These are phyloP conservation scores for Aspergillus calidoustus DNA, from an alignment of 2,329 filamentous ascomycete genomes.

Conservation along the genomic window DNA sequence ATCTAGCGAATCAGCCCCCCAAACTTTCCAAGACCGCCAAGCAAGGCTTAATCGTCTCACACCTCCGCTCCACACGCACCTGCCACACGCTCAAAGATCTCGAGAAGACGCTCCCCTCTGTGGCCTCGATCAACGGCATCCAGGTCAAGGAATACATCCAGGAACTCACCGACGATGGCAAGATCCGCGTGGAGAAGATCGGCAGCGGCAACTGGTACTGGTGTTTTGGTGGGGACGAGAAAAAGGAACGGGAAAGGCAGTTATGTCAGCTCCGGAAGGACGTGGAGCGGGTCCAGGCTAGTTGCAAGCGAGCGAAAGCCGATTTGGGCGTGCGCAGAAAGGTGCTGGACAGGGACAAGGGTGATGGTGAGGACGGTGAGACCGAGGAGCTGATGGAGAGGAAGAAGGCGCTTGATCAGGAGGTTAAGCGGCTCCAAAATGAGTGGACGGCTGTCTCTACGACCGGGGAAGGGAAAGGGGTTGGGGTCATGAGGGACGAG, in stretches of 20 bases:
- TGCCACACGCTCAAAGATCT: conserved; percentile 71
- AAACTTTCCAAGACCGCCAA: conserved; percentile 64
- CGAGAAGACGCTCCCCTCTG: conserved; percentile 65
- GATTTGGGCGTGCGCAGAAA: conserved; percentile 44
- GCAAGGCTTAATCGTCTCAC: conserved; percentile 60
- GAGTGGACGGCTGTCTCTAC: conserved; percentile 16
- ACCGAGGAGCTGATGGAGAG: conserved; percentile 26
- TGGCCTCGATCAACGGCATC: conserved; percentile 68
- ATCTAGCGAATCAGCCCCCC: conserved; percentile 41
- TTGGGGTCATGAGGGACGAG: conserved; percentile 41
- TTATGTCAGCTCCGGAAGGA: conserved; percentile 34
- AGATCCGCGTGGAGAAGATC: conserved; percentile 70
- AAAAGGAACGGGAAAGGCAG: conserved; percentile 48
- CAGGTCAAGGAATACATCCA: conserved; percentile 71
- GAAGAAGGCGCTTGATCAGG: conserved; percentile 32
- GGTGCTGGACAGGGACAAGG: conserved; percentile 29
- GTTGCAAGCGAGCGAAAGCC: conserved; percentile 38
- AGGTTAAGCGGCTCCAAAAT: conserved; percentile 38
- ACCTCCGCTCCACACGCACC: conserved; percentile 63
- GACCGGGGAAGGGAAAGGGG: conserved; percentile 38
- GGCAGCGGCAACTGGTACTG: conserved; percentile 75
- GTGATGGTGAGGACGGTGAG: conserved; percentile 23
- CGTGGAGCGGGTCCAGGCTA: conserved; percentile 34
- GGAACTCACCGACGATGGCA: conserved; percentile 63
- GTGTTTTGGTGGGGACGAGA: conserved; percentile 66